Base-by-base conservation (phyloP, 2,329 filamentous ascomycete species). In the Aspergillus japonicus region DNA sequence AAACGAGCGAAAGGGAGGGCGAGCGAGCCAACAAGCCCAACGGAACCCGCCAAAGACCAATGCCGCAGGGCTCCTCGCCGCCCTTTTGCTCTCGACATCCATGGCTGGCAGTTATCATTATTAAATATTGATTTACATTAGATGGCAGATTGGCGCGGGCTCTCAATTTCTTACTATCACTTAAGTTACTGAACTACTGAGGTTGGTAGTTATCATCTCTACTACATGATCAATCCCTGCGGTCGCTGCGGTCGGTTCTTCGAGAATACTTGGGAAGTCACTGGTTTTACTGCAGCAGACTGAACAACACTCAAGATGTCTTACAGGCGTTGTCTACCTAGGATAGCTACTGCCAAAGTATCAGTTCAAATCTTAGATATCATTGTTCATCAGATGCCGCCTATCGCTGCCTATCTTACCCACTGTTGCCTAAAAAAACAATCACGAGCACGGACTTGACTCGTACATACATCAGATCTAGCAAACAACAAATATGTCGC, bases 1-100 rank as follows among this genome's bases (percentile, higher is more conserved):
- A 48, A 49, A 47, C 42, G 47, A 50, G 55, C 14, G 47, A 35
- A 52, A 55, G 31, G 47, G 57, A 57, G 7, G 33, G 26, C 23
- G 51, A 19, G 31, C 48, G 35, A 53, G 48, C 49, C 51, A 48
- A 49, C n/a, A 48, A 39, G 21, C 21, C 29, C 59, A 62, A 66
- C 63, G 66, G 66, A 66, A 62, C 56, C 39, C 66, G 61, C 60
- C 60, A 63, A 64, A 62, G 66, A 69, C 66, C 67, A 69, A 57
- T 56, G 39, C 62, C 63, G 64, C 68, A 67, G 56, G 49, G 56
- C 50, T 54, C 29, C 29, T 33, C 12, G 26, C 49, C 29, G 16
- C 19, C 29, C 16, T 29, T 21, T 26, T 2, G 6, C 19, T 16
- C 2, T 19, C 10, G 26, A 29, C 26, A 8, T 8, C 6, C 50